Percentiles rank a stretch among this genome's conserved stretches.
Conservation (phyloP, 257 asterid genomes). For the Plantago ovata region DNA sequence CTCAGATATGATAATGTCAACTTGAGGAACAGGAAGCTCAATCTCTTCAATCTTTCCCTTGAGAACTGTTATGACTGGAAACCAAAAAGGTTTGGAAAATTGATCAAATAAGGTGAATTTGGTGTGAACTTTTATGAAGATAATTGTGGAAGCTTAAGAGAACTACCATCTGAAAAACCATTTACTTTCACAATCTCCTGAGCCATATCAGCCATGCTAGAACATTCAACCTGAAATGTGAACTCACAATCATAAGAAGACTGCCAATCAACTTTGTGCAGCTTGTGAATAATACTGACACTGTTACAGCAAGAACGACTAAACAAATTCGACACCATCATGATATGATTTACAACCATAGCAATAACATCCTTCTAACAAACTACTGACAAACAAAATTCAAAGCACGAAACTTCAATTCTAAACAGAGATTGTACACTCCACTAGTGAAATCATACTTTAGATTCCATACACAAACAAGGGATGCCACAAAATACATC, state of each 20-base stretch:
- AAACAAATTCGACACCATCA: background rate
- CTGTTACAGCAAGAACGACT: background rate
- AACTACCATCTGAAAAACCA: constrained; percentile 74
- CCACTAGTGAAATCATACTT: too few species aligned
- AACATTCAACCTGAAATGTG: constrained; percentile 81
- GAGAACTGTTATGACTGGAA: constrained; percentile 77
- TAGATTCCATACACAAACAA: too few species aligned
- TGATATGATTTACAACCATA: too few species aligned
- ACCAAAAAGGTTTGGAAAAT: background rate
- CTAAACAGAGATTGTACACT: too few species aligned
- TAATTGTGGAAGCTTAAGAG: constrained; percentile 4
- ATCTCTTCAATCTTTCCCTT: constrained; percentile 96
- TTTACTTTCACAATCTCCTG: constrained; percentile 68
- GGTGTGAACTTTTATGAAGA: constrained; percentile 10
- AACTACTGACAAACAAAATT: too few species aligned
- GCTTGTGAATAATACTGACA: background rate
- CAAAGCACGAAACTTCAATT: too few species aligned
- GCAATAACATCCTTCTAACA: too few species aligned
- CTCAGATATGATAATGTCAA: constrained; percentile 90
- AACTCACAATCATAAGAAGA: constrained; percentile 9
- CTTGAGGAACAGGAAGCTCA: constrained; percentile 92
- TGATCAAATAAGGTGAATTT: constrained; percentile 9
- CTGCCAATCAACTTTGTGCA: background rate
- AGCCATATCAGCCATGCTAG: constrained; percentile 94
- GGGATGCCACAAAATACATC: too few species aligned